A percentile compares a stretch with the other conserved stretches of the same genome.
Conservation (phyloP, 805 yeast genomes). For the Priceomyces fermenticarens region DNA sequence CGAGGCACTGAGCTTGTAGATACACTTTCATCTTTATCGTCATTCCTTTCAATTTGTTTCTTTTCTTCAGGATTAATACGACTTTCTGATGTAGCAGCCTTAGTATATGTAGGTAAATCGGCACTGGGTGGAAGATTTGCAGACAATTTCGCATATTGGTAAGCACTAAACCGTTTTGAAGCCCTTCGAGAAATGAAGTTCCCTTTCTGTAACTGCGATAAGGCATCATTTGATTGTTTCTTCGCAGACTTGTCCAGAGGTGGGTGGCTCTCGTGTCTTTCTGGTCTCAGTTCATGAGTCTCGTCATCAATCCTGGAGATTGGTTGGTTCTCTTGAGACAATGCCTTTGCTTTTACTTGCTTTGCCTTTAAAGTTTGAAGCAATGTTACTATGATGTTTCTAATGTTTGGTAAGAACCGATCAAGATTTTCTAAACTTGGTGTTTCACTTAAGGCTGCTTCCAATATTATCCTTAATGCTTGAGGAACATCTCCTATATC, state of each 20-base stretch:
- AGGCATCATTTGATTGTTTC: slow-evolving; percentile 46
- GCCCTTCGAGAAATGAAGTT: slow-evolving; percentile 88
- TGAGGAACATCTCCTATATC: slow-evolving; percentile 92
- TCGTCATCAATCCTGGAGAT: not conserved
- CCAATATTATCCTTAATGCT: slow-evolving; percentile 72
- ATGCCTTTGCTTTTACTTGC: slow-evolving; percentile 54
- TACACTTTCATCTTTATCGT: not conserved
- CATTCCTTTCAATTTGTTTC: not conserved
- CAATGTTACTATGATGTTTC: slow-evolving; percentile 79
- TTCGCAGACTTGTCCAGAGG: not conserved
- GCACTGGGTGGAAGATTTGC: slow-evolving; percentile 35
- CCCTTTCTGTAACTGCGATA: slow-evolving; percentile 75
- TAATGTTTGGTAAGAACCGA: slow-evolving; percentile 73
- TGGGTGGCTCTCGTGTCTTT: not conserved
- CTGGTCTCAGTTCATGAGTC: not conserved
- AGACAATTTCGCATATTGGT: slow-evolving; percentile 73
- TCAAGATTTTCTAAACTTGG: slow-evolving; percentile 84
- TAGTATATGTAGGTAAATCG: slow-evolving; percentile 11
- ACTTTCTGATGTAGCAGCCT: not conserved
- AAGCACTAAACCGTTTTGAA: slow-evolving; percentile 89
- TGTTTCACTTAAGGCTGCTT: slow-evolving; percentile 78
- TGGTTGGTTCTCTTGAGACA: slow-evolving; percentile 20
- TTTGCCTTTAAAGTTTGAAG: slow-evolving; percentile 78
- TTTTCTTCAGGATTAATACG: not conserved
- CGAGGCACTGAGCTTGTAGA: not conserved